Evolutionary conservation across 768 basidiomycete species (phyloP).

Genomic region (Plicaturopsis crispa): DNA sequence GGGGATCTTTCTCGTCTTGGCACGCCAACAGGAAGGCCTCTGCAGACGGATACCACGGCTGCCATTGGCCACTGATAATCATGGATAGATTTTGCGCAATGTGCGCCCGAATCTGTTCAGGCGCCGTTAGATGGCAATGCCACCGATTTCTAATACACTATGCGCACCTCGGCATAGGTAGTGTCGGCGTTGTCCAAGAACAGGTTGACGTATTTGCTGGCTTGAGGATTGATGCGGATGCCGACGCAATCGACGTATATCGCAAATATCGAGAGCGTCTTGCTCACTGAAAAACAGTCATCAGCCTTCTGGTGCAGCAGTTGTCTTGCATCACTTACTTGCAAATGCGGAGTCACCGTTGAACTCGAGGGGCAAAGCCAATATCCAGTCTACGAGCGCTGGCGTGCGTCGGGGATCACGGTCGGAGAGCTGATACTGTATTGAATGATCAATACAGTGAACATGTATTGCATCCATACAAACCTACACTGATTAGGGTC

Average conservation of each 20-base stretch:
- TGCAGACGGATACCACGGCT: slow-evolving; percentile 54
- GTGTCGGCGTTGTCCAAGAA: slow-evolving; percentile 74
- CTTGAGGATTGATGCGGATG: slow-evolving; percentile 55
- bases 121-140: slow-evolving; percentile 1
- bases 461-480: not conserved
- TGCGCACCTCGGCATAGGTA: slow-evolving; percentile 73
- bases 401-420: slow-evolving; percentile 77
- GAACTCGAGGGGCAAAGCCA: slow-evolving; percentile 74
- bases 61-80: slow-evolving; percentile 57
- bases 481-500: slow-evolving; percentile 46
- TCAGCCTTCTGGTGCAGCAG: slow-evolving; percentile 2
- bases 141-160: slow-evolving; percentile 2
- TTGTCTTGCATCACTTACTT: slow-evolving; percentile 37
- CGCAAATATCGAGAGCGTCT: slow-evolving; percentile 59
- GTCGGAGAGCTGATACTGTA: slow-evolving; percentile 46
- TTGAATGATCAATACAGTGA: slow-evolving; percentile 5
- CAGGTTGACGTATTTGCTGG: slow-evolving; percentile 62
- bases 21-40: slow-evolving; percentile 52
- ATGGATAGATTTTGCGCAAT: slow-evolving; percentile 60
- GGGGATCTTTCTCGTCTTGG: slow-evolving; percentile 40
- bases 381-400: slow-evolving; percentile 69
- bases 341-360: slow-evolving; percentile 81
- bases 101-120: slow-evolving; percentile 52
- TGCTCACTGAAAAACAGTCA: slow-evolving; percentile 51
- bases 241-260: slow-evolving; percentile 61